Evolutionary conservation across 331 rosid species (phyloP).

Genomic region (Ulmus americana): DNA sequence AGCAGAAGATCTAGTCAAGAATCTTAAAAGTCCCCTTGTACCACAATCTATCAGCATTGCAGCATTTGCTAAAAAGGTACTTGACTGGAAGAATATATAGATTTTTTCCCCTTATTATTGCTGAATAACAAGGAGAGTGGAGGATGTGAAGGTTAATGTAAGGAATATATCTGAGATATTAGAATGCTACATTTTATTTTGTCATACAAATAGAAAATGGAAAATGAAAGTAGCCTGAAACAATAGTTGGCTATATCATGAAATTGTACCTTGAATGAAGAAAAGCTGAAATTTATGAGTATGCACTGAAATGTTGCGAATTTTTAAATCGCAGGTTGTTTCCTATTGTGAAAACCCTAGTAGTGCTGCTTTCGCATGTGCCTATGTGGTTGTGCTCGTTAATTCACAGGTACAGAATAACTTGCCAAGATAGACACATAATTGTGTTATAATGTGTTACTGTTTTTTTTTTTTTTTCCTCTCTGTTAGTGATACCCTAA

Average conservation of each 20-base stretch:
- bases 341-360: conserved; percentile 44
- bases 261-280: not conserved
- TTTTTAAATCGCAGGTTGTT: conserved; percentile 49
- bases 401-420: conserved; percentile 59
- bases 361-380: conserved; percentile 59
- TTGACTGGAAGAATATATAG: too few relatives aligned
- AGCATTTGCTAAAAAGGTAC: conserved; percentile 60
- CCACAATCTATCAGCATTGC: conserved; percentile 51
- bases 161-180: too few relatives aligned
- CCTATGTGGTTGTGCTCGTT: conserved; percentile 65
- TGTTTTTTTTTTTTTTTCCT: not conserved
- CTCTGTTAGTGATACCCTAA: not conserved
- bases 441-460: not conserved
- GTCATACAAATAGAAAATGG: too few relatives aligned
- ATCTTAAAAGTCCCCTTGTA: conserved; percentile 39
- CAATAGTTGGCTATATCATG: too few relatives aligned
- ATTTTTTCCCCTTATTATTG: too few relatives aligned
- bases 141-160: too few relatives aligned
- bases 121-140: too few relatives aligned
- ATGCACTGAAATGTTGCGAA: not conserved
- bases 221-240: too few relatives aligned
- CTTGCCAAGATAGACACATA: conserved; percentile 2
- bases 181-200: too few relatives aligned
- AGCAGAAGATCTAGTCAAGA: conserved; percentile 43
- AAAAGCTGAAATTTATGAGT: not conserved